phyloP scores from a whole-genome alignment of 352 stramenopile genomes.

The Pythium aphanidermatum region DNA sequence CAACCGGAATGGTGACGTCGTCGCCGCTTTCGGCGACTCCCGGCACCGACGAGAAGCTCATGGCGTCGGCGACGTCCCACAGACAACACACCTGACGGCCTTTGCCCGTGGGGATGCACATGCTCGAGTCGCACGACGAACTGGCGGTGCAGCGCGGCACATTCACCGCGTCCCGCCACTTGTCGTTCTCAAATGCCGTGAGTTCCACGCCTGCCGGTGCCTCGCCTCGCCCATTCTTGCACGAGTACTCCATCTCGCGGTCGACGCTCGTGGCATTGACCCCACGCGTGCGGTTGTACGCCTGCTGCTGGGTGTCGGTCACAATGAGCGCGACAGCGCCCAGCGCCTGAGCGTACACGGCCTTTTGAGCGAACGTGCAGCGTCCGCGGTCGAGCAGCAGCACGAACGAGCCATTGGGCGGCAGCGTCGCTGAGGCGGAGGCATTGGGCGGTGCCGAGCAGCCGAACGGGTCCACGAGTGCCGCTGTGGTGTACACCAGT shows the following conservation, averaged over 20 bases:
- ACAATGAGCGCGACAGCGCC: slow-evolving; percentile 66
- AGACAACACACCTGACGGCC: slow-evolving; percentile 61
- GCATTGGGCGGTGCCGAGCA: slow-evolving; percentile 34
- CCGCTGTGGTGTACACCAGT: slow-evolving; percentile 39
- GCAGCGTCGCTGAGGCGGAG: too few relatives aligned
- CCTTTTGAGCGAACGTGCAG: slow-evolving; percentile 78
- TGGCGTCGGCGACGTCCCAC: slow-evolving; percentile 74
- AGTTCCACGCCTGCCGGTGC: slow-evolving; percentile 19
- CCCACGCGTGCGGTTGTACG: slow-evolving; percentile 52
- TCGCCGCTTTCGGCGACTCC: slow-evolving; percentile 26
- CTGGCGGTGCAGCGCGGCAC: slow-evolving; percentile 34
- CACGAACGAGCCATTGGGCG: slow-evolving; percentile 40
- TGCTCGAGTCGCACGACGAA: slow-evolving; percentile 39
- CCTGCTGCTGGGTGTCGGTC: slow-evolving; percentile 61
- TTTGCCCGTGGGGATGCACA: slow-evolving; percentile 55
- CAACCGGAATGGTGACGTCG: slow-evolving; percentile 56
- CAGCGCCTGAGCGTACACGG: slow-evolving; percentile 53
- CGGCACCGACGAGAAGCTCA: slow-evolving; percentile 40
- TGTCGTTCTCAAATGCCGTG: slow-evolving; percentile 15
- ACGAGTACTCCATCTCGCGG: slow-evolving; percentile 51
- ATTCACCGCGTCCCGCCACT: slow-evolving; percentile 35
- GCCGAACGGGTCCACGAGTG: slow-evolving; percentile 40
- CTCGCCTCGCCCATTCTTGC: slow-evolving; percentile 39
- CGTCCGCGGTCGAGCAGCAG: slow-evolving; percentile 63
- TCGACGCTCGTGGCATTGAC: slow-evolving; percentile 25